Base-by-base conservation (phyloP, 805 yeast genomes). In the Wickerhamiella kurtzmanii region DNA sequence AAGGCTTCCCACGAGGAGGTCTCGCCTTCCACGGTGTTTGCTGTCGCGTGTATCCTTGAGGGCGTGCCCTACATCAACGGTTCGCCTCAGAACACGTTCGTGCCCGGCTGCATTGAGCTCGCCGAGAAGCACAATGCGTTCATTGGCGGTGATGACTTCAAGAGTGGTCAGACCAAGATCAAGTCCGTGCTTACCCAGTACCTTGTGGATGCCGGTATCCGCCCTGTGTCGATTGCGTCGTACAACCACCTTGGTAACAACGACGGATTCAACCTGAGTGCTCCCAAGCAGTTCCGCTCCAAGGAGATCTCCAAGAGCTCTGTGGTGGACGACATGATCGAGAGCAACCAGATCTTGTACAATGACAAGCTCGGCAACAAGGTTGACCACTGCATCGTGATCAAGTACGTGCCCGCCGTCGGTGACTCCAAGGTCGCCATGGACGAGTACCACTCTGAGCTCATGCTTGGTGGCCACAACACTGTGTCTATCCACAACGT, bases 381-480 rank as follows among this genome's bases (percentile, higher is more conserved):
- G 52, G 82, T 89, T 52, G 96, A 88, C 61, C 97, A 88, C 66
- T 82, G 94, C 68, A 88, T 88, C 64, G 96, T 88, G 51, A 88
- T 88, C 72, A 88, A 88, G 70, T 87, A 88, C 66, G 69, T 89
- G 63, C 82, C 84, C 48, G 96, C 96, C 6, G 96, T 88, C 43
- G 95, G 95, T 36, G 97, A 88, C 67, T 80, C 92, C 54, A 88
- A 88, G 72, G 95, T 88, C 53, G 97, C 97, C 45, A 89, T 88
- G 96, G 97, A 88, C 66, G 96, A 89, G 70, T 88, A 88, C 70
- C 86, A 89, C 71, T 82, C 94, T 48, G 96, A 88, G 68, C 78
- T 88, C 62, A 89, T 88, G 96, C 75, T 88, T 58, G 97, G 97
- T 51, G 97, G 97, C 41, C 96, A 88, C 70, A 89, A 88, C 71